Conservation (phyloP, 2,329 filamentous ascomycete genomes). For the Calonectria naviculata region DNA sequence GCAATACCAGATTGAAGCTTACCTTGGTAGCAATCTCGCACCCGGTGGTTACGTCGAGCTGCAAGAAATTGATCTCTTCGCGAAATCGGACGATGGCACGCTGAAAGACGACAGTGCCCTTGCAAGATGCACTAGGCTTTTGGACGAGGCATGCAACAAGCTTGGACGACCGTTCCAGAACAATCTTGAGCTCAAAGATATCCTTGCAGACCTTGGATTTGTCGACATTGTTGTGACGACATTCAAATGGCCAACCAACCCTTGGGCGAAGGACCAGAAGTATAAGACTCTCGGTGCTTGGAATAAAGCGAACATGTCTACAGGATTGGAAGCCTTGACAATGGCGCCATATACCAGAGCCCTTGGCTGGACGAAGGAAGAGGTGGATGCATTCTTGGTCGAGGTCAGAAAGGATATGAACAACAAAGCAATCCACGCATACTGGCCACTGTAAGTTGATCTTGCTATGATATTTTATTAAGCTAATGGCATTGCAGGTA, state of each 20-base stretch:
- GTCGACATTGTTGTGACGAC: slow-evolving; percentile 24
- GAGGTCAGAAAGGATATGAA: slow-evolving; percentile 28
- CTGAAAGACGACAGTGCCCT: slow-evolving; percentile 18
- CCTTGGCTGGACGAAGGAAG: slow-evolving; percentile 22
- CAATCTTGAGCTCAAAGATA: slow-evolving; percentile 25
- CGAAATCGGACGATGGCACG: slow-evolving; percentile 8
- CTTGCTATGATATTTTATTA: neutral
- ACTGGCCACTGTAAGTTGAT: slow-evolving; percentile 32
- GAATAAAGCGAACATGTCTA: slow-evolving; percentile 25
- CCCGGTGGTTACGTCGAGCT: slow-evolving; percentile 6
- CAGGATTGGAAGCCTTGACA: slow-evolving; percentile 22
- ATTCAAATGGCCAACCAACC: slow-evolving; percentile 34
- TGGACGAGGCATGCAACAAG: slow-evolving; percentile 21
- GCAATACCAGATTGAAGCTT: neutral
- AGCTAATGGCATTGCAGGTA: neutral
- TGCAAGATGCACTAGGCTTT: slow-evolving; percentile 5
- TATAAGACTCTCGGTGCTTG: slow-evolving; percentile 31
- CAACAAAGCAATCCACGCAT: slow-evolving; percentile 29
- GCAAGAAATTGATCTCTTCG: slow-evolving; percentile 4
- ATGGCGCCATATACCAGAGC: slow-evolving; percentile 27
- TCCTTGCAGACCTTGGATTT: slow-evolving; percentile 23
- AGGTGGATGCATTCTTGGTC: slow-evolving; percentile 19
- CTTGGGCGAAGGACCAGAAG: slow-evolving; percentile 26
- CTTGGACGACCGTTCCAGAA: slow-evolving; percentile 30
- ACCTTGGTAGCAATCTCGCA: neutral